Evolutionary conservation across 768 basidiomycete species (phyloP).

Genomic region (Tricholoma bakamatsutake): DNA sequence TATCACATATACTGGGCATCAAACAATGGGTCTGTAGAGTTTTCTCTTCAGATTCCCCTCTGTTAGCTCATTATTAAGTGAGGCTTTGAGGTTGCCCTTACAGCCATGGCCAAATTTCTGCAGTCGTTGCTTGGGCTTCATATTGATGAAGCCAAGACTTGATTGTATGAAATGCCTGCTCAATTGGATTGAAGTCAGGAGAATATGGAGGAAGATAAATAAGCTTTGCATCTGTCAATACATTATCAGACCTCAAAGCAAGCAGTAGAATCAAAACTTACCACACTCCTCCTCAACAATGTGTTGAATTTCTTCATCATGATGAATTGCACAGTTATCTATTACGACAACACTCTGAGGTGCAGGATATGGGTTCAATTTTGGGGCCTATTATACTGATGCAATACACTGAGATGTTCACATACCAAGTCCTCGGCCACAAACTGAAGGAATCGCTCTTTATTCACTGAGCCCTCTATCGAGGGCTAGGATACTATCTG

Average conservation of each 20-base stretch:
- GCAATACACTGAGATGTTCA: too few relatives aligned
- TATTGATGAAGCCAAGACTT: background rate
- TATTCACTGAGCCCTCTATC: constrained; percentile 6
- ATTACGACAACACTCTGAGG: background rate
- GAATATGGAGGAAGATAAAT: background rate
- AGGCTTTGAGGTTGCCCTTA: too few relatives aligned
- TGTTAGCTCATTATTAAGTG: too few relatives aligned
- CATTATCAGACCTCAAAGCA: background rate
- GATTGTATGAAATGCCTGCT: background rate
- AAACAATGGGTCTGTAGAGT: too few relatives aligned
- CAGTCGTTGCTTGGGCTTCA: background rate
- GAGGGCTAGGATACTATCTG: constrained; percentile 1
- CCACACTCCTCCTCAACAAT: background rate
- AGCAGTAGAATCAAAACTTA: background rate
- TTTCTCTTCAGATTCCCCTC: too few relatives aligned
- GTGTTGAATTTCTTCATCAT: background rate
- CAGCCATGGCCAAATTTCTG: too few relatives aligned
- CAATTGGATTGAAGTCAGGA: background rate
- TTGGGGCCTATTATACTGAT: too few relatives aligned
- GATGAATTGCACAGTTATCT: background rate
- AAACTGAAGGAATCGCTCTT: background rate
- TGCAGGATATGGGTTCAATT: background rate
- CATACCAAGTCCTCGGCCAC: background rate
- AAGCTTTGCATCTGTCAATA: background rate
- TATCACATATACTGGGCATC: too few relatives aligned